phyloP scores from a whole-genome alignment of 441 rosid genomes.

The Syzygium syzygioides region DNA sequence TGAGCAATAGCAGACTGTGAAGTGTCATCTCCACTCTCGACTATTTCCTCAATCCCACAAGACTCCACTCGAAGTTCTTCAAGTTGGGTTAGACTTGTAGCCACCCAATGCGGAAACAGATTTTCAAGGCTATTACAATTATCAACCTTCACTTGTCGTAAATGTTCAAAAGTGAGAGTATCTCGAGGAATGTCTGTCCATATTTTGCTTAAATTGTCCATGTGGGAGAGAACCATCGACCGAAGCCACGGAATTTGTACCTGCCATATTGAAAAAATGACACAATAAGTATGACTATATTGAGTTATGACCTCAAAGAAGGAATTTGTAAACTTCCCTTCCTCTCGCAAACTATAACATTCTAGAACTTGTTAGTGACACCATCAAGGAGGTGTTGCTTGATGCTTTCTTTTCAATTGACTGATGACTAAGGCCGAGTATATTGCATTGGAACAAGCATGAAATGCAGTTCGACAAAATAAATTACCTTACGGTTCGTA shows the following conservation, averaged over 20 bases:
- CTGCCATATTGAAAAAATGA: background rate
- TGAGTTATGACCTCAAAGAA: background rate
- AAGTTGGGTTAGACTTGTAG: background rate
- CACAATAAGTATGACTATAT: no score
- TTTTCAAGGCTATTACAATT: background rate
- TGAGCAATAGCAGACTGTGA: fast-evolving
- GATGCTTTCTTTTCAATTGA: no score
- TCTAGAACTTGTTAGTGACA: no score
- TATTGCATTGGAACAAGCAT: no score
- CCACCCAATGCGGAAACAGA: background rate
- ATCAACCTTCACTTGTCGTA: fast-evolving
- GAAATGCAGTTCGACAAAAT: no score
- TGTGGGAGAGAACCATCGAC: background rate
- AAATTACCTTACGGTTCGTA: no score
- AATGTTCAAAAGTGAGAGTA: fast-evolving
- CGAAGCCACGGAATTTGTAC: fast-evolving
- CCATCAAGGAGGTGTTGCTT: fast-evolving
- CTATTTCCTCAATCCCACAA: background rate
- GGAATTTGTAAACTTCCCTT: background rate
- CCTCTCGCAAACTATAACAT: no score
- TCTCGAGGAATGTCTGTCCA: background rate
- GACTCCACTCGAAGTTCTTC: fast-evolving
- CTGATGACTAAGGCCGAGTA: no score
- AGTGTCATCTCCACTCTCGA: background rate
- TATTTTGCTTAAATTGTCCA: background rate